A percentile compares a stretch with the other conserved stretches of the same genome.
phyloP scores from a whole-genome alignment of 116 monocot species.

The Trichopus zeylanicus region DNA sequence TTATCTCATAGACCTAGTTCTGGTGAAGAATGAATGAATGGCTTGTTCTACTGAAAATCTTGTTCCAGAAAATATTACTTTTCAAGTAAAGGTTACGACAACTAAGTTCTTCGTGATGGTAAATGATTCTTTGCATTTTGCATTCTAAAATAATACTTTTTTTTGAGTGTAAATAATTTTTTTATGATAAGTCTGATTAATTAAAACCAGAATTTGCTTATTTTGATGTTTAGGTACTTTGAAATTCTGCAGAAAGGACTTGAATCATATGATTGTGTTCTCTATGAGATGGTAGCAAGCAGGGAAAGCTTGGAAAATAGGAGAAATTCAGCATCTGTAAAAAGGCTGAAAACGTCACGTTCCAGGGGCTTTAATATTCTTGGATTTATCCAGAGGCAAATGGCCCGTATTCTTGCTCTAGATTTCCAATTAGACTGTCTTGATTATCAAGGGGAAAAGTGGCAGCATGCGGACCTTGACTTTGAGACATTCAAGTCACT shows the following conservation, averaged over 20 bases:
- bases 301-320: constrained; percentile 64
- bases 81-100: too few relatives aligned
- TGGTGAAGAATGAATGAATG: too few relatives aligned
- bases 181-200: not conserved
- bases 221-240: constrained; percentile 55
- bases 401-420: constrained; percentile 73
- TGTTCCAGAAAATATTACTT: too few relatives aligned
- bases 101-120: too few relatives aligned
- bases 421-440: constrained; percentile 93
- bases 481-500: constrained; percentile 79
- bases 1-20: too few relatives aligned
- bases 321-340: constrained; percentile 25
- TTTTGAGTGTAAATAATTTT: too few relatives aligned
- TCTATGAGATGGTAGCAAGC: constrained; percentile 89
- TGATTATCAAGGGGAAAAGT: constrained; percentile 62
- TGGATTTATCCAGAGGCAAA: constrained; percentile 82
- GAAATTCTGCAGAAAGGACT: constrained; percentile 61
- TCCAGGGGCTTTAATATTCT: constrained; percentile 68
- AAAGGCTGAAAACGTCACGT: constrained; percentile 51
- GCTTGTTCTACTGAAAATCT: too few relatives aligned
- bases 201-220: not conserved
- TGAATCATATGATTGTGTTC: constrained; percentile 72
- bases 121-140: too few relatives aligned
- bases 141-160: too few relatives aligned
- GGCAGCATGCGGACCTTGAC: constrained; percentile 90